Evolutionary conservation across 345 rosid genomes (phyloP).

Genomic region (Durio zibethinus): DNA sequence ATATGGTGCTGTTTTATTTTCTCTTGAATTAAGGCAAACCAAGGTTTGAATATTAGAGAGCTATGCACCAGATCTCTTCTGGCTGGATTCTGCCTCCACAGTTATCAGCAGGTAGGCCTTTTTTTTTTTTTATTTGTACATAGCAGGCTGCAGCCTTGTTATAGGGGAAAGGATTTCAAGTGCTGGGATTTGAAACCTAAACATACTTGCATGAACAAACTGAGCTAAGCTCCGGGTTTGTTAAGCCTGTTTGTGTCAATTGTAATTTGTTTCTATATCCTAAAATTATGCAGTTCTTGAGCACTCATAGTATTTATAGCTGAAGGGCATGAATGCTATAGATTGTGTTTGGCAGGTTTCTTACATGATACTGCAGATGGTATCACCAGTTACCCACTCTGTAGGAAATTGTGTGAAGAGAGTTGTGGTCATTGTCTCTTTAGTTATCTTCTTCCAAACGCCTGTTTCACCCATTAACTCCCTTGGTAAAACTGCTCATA

Average conservation of each 20-base stretch:
- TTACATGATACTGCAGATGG: slow-evolving; percentile 67
- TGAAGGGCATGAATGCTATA: neutral
- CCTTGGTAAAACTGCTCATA: slow-evolving; percentile 38
- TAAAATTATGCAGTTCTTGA: neutral
- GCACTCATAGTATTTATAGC: neutral
- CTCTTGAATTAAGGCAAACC: slow-evolving; percentile 43
- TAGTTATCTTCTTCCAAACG: slow-evolving; percentile 63
- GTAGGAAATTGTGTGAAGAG: slow-evolving; percentile 89
- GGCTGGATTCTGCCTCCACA: slow-evolving; percentile 71
- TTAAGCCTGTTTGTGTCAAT: neutral
- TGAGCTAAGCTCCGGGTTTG: too few species aligned
- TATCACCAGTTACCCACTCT: slow-evolving; percentile 79
- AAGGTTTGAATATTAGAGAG: slow-evolving; percentile 52
- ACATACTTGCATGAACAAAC: too few species aligned
- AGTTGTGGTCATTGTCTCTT: slow-evolving; percentile 71
- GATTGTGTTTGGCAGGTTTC: slow-evolving; percentile 50
- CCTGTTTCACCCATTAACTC: slow-evolving; percentile 60
- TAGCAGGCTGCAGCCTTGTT: too few species aligned
- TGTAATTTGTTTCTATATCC: neutral
- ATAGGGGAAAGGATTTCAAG: too few species aligned
- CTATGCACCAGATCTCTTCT: slow-evolving; percentile 54
- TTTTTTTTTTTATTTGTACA: too few species aligned
- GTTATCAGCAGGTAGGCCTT: slow-evolving; percentile 80
- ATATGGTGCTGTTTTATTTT: neutral
- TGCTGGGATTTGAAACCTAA: too few species aligned